Evolutionary conservation across 2,329 filamentous ascomycete genomes (phyloP).

Genomic region (Neonectria punicea): DNA sequence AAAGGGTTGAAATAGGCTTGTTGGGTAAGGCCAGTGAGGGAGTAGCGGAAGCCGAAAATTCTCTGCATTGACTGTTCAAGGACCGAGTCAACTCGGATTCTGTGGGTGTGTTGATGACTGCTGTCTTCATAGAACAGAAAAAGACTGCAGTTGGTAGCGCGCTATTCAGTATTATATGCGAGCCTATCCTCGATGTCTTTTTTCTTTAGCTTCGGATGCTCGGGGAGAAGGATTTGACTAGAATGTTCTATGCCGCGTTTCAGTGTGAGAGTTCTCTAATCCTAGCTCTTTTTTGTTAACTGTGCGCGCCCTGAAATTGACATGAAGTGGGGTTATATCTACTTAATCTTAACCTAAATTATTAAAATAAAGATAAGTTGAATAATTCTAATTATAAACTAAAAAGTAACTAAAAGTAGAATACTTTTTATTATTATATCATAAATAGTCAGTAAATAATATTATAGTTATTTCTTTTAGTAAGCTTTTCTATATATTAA

Average conservation of each 20-base stretch:
- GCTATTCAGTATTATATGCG: not conserved
- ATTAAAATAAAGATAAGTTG: too few relatives aligned
- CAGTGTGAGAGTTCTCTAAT: not conserved
- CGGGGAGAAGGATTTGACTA: not conserved
- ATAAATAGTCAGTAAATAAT: too few relatives aligned
- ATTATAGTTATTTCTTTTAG: too few relatives aligned
- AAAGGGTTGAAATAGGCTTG: not conserved
- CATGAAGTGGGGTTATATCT: too few relatives aligned
- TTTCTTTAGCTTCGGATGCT: not conserved
- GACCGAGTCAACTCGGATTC: too few relatives aligned
- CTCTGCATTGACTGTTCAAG: too few relatives aligned
- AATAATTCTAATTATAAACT: too few relatives aligned
- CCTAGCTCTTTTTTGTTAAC: not conserved
- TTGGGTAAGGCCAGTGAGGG: not conserved
- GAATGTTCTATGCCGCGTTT: not conserved
- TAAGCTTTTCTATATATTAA: too few relatives aligned
- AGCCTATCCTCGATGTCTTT: not conserved
- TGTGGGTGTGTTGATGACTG: not conserved
- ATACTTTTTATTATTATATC: too few relatives aligned
- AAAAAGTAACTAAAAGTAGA: too few relatives aligned
- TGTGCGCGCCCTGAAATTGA: not conserved
- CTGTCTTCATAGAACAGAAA: not conserved
- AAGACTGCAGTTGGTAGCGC: not conserved
- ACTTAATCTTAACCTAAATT: too few relatives aligned
- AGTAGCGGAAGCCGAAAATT: too few relatives aligned